A percentile compares a stretch with the other conserved stretches of the same genome.
Evolutionary conservation across 345 rosid species (phyloP).

Genomic region (Boechera divaricarpa): DNA sequence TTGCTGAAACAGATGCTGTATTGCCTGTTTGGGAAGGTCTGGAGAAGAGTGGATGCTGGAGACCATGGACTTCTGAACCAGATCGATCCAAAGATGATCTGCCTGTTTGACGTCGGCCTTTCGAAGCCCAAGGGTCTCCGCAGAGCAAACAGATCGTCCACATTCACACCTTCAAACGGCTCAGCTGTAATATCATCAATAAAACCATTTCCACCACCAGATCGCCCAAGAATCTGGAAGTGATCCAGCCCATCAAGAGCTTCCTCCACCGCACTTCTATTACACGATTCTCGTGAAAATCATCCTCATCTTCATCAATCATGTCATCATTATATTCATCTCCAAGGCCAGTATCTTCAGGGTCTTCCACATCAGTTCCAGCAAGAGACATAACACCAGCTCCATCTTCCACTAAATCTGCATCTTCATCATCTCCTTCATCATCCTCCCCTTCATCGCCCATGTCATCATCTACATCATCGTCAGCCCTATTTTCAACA

Average conservation of each 20-base stretch:
- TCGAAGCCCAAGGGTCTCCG: slow-evolving; percentile 92
- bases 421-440: slow-evolving; percentile 94
- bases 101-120: slow-evolving; percentile 76
- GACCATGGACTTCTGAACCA: slow-evolving; percentile 74
- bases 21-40: slow-evolving; percentile 83
- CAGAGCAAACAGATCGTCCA: slow-evolving; percentile 90
- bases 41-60: slow-evolving; percentile 89
- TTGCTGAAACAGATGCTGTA: slow-evolving; percentile 66
- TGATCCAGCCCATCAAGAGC: slow-evolving; percentile 95
- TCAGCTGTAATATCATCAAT: slow-evolving; percentile 94
- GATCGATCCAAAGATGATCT: slow-evolving; percentile 78
- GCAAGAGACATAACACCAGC: slow-evolving; percentile 92
- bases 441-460: slow-evolving; percentile 97
- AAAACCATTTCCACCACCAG: slow-evolving; percentile 72
- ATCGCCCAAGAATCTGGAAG: slow-evolving; percentile 88
- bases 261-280: slow-evolving; percentile 97
- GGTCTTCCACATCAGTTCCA: slow-evolving; percentile 96
- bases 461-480: slow-evolving; percentile 96
- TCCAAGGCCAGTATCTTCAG: slow-evolving; percentile 87
- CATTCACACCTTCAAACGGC: slow-evolving; percentile 95
- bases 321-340: slow-evolving; percentile 94
- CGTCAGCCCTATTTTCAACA: slow-evolving; percentile 81
- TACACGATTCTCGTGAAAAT: slow-evolving; percentile 85
- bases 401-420: slow-evolving; percentile 92
- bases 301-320: slow-evolving; percentile 97